Evolutionary conservation across 1,139 yeast genomes (phyloP), one percentile per base, ranked within the genome.

Genomic region (Williopsis jadinii): DNA sequence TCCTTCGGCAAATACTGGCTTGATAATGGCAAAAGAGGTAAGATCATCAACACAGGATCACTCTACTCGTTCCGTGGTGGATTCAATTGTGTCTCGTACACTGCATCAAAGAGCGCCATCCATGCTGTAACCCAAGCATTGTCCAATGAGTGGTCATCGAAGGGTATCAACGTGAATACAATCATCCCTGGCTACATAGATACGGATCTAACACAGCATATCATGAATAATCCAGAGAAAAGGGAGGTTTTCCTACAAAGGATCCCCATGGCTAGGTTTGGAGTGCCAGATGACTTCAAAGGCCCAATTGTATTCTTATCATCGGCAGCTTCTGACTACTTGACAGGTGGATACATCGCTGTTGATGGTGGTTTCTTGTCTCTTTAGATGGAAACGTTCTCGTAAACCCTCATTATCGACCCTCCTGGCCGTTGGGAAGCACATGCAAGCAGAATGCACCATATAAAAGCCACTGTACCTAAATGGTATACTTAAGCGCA

Each of bases 41-140:
- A 81, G 40, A 70, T 81, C 51, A 71, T 81, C 50, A 73, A 80
- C 56, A 76, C 85, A 26, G 84, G 81, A 2, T 78, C 85, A 3
- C 48, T 72, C 38, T 54, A 61, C 42, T 62, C 73, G 0, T 70
- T 63, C 59, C 63, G 66, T 39, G 77, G 75, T 11, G 73, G 74
- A 2, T 32, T 62, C 41, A 54, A 61, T 41, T 61, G 67, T 31
- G 65, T 77, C 4, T 70, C 80, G 1, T 76, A 76, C 53, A 69
- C 76, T 10, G 71, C 76, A 9, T 62, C 78, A 15, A 76, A 75
- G 55, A 77, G 76, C 12, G 82, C 72, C 0, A 58, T 76, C 28
- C 64, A 66, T 32, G 67, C 66, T 36, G 60, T 76, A 39, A 71
- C 77, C 11, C 70, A 70, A 52, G 67, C 74, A 6, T 58, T 74